Evolutionary conservation across 1,139 yeast genomes (phyloP), one percentile per base, ranked within the genome.

Genomic region (Yamadazyma pseudoaaseri): DNA sequence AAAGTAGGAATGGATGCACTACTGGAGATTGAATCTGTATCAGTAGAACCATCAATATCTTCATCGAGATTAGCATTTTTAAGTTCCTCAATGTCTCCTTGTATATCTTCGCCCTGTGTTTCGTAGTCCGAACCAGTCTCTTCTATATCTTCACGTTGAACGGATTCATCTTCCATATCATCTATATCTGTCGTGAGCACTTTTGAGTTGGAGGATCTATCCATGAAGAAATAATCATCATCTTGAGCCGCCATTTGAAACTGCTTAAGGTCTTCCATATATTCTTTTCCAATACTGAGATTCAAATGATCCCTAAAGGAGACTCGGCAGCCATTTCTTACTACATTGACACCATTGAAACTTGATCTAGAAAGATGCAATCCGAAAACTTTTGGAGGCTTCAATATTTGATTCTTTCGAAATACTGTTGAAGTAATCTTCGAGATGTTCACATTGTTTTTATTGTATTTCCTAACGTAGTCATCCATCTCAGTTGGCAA

Each of bases 351-450:
- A n/a, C 86, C 89, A 35, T 77, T 73, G 52, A 75, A 89, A 24
- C 84, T 72, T 0, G 96, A 87, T 47, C 97, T 70, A 5, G 96
- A 86, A 33, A 90, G 62, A 54, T 90, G 97, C 13, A 90, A 62
- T 0, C 86, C 77, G 40, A 89, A 67, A 9, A 86, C 66, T 35
- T 74, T 70, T 1, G 97, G 96, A 3, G 89, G 76, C 41, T 73
- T 71, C 26, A 77, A 68, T 29, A 86, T 73, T 28, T 72, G 70
- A 0, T 82, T 76, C 40, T 73, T 74, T 48, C 85, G 81, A 33
- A 78, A 72, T 3, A 89, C 89, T 0, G 82, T 76, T 0, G 92
- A 75, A 11, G 78, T 76, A 4, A 80, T 53, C 18, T 56, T 55
- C 10, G 71, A 61, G 3, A 81, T 60, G 28, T 65, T 66, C 31